phyloP scores from a whole-genome alignment of 75 land plant species.

The Chamaecyparis obtusa region DNA sequence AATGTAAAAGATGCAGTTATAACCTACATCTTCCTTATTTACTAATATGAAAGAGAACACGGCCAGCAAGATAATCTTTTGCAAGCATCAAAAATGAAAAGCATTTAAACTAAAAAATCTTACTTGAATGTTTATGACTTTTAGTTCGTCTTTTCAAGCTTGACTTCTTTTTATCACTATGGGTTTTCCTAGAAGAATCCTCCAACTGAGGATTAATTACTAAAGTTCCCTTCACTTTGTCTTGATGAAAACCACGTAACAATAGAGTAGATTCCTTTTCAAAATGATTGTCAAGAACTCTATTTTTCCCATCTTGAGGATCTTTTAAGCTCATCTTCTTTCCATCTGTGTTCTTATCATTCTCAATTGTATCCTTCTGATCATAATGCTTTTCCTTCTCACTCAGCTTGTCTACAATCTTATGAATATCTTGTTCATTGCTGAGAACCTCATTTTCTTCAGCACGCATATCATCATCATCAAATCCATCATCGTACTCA shows the following conservation, averaged over 20 bases:
- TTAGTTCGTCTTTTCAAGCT: background rate
- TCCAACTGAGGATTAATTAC: constrained; percentile 1
- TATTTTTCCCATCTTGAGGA: background rate
- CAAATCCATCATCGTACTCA: constrained; percentile 73
- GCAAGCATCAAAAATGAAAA: background rate
- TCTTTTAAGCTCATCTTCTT: background rate
- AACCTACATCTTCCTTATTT: background rate
- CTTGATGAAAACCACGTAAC: constrained; percentile 8
- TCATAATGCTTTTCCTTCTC: background rate
- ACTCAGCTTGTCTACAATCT: background rate
- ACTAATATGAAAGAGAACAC: background rate
- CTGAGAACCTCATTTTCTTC: constrained; percentile 24
- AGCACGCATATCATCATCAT: constrained; percentile 22
- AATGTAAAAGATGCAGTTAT: background rate
- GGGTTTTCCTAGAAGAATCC: background rate
- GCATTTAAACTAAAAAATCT: constrained; percentile 1
- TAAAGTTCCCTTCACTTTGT: background rate
- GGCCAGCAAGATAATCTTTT: background rate
- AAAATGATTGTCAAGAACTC: constrained; percentile 1
- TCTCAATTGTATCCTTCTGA: background rate
- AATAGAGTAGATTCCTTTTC: constrained; percentile 7
- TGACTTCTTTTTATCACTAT: background rate
- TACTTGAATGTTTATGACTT: background rate
- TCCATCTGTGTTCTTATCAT: background rate
- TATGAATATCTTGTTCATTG: constrained; percentile 15